Base-by-base conservation (phyloP, 1,284 basidiomycete species). In the Vanrija pseudolonga region DNA sequence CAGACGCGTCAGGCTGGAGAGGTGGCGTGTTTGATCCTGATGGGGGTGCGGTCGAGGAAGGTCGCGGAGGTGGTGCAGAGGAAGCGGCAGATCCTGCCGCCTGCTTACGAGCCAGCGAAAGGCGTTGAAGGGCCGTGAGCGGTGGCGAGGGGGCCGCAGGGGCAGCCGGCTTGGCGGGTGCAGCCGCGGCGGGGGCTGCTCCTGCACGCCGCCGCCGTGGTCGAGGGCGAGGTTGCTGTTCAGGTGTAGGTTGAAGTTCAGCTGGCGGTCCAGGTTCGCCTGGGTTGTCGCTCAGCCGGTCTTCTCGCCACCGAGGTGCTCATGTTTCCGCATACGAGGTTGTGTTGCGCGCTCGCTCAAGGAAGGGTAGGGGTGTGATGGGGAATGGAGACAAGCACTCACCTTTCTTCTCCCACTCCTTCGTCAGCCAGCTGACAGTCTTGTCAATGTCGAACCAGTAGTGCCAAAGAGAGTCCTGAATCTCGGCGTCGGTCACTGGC, bases 391-490 rank as follows among this genome's bases (percentile, higher is more conserved):
- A 19, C 3, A 6, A 11, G 12, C 50, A 76, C 82, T 88, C 79
- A 95, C 92, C 91, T 89, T 87, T 89, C 64, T 88, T 85, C 24
- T 85, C 73, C 62, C 72, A 65, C 40, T 77, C 74, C 57, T 75
- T 76, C 26, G 87, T 64, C 22, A 92, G 79, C 82, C 85, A 89
- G 38, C 83, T 76, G 15, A 94, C 77, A 6, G 89, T 85, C 67
- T 86, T 82, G 40, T 90, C 85, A 18, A 89, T 82, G 67, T 97
- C 86, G 67, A 96, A 98, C 76, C 89, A 90, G 64, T 81, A 85
- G 64, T 98, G 86, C 88, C 92, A 98, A 43, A 98, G 79, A 1
- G 83, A 81, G 62, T 93, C 88, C 66, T 83, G 84, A 72, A 98
- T 88, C 48, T 84, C 81, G 39, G 78, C 74, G 69, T 95, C 89